A percentile compares a stretch with the other conserved stretches of the same genome.
phyloP scores from a whole-genome alignment of 2,329 filamentous ascomycete genomes.

The Stachybotrys chlorohalonatus region DNA sequence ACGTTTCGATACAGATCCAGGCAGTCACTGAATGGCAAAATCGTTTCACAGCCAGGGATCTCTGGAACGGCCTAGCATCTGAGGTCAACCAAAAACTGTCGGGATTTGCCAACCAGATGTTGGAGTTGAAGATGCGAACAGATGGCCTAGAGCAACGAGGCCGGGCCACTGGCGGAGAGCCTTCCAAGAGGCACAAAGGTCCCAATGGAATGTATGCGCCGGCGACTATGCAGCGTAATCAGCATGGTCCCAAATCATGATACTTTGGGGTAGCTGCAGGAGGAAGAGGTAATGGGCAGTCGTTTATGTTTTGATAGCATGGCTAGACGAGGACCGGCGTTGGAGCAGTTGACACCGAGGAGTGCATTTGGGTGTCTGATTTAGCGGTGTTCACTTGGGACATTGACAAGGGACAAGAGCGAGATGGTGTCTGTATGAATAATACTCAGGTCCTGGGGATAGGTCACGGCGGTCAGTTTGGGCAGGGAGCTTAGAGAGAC shows the following conservation, averaged over 20 bases:
- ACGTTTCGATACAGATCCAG: slow-evolving; percentile 25
- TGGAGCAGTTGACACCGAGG: no score
- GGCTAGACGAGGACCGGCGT: no score
- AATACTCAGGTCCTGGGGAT: no score
- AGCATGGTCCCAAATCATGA: neutral
- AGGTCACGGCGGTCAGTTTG: no score
- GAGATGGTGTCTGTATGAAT: no score
- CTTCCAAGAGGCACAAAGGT: slow-evolving; percentile 13
- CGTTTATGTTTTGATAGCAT: no score
- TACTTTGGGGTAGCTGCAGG: no score
- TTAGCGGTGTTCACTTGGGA: no score
- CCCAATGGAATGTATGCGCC: slow-evolving; percentile 7
- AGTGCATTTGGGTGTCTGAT: no score
- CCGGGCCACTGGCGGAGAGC: slow-evolving; percentile 2
- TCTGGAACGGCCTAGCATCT: slow-evolving; percentile 30
- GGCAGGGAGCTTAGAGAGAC: no score
- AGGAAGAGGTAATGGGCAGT: no score
- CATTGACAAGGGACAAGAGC: no score
- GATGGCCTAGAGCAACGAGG: slow-evolving; percentile 9
- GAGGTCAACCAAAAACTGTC: slow-evolving; percentile 22
- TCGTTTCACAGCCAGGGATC: slow-evolving; percentile 34
- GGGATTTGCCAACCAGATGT: slow-evolving; percentile 9
- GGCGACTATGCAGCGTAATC: neutral
- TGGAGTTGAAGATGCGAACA: slow-evolving; percentile 3
- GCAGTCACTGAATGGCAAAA: slow-evolving; percentile 38